A percentile compares a stretch with the other conserved stretches of the same genome.
Conservation (phyloP, 805 yeast genomes). For the Barnettozyma populi region DNA sequence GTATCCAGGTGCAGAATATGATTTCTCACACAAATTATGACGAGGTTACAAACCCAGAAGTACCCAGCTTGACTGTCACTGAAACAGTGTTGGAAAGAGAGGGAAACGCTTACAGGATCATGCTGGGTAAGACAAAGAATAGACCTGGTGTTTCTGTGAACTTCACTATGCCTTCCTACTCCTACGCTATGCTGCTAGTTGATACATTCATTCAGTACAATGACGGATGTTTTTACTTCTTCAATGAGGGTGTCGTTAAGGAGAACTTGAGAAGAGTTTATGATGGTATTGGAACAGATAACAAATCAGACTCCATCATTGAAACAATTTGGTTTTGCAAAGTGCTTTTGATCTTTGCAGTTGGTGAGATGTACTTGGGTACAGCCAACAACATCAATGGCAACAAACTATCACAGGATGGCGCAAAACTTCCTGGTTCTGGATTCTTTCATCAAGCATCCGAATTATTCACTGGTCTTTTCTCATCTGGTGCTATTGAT, state of each 20-base stretch:
- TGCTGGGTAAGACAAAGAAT: constrained; percentile 61
- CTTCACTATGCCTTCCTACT: constrained; percentile 68
- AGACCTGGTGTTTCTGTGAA: constrained; percentile 65
- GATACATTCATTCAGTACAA: constrained; percentile 75
- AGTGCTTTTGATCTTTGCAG: constrained; percentile 63
- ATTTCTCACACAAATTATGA: constrained; percentile 28
- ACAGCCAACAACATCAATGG: constrained; percentile 63
- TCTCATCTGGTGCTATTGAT: constrained; percentile 76
- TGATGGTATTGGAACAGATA: constrained; percentile 34
- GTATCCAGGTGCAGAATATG: constrained; percentile 68
- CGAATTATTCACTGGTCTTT: constrained; percentile 69
- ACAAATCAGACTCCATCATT: constrained; percentile 45
- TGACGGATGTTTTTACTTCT: constrained; percentile 81
- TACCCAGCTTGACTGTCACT: constrained; percentile 17
- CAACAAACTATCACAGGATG: constrained; percentile 20
- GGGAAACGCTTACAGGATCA: constrained; percentile 70
- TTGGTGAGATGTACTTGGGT: constrained; percentile 80
- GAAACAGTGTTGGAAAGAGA: constrained; percentile 67
- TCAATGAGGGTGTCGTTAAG: constrained; percentile 76
- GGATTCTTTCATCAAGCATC: constrained; percentile 76
- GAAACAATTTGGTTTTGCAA: constrained; percentile 83
- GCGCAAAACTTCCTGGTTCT: constrained; percentile 64
- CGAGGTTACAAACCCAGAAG: constrained; percentile 19
- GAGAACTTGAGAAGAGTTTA: constrained; percentile 59
- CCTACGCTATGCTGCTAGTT: constrained; percentile 68